phyloP scores from a whole-genome alignment of 257 asterid species.

The Rauvolfia tetraphylla region DNA sequence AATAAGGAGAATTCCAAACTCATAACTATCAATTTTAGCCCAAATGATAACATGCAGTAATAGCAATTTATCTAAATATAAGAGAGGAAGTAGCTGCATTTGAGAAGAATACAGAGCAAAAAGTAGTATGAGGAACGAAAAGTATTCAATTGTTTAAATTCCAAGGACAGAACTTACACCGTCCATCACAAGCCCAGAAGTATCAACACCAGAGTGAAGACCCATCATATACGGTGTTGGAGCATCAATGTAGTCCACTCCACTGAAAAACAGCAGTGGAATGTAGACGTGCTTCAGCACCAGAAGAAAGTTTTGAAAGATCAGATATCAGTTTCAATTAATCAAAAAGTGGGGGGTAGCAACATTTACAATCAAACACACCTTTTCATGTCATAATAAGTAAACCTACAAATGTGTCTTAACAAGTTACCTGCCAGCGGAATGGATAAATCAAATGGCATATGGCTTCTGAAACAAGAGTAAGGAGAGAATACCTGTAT shows the following conservation, averaged over 20 bases:
- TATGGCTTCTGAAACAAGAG: conserved; percentile 95
- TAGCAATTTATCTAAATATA: neutral
- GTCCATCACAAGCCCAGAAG: conserved; percentile 87
- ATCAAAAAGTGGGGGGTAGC: conserved; percentile 25
- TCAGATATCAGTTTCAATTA: conserved; percentile 43
- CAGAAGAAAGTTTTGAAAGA: conserved; percentile 49
- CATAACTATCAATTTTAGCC: neutral
- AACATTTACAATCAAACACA: neutral
- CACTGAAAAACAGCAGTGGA: conserved; percentile 98
- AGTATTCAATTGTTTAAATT: neutral
- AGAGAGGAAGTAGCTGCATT: neutral
- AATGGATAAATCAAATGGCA: conserved; percentile 98
- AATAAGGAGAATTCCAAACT: neutral
- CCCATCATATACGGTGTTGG: conserved; percentile 99
- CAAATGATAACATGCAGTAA: neutral
- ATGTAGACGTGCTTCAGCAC: conserved; percentile 99
- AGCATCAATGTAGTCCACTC: conserved; percentile 99
- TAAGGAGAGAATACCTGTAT: conserved; percentile 83
- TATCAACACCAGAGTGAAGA: conserved; percentile 97
- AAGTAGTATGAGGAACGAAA: neutral
- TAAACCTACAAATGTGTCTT: conserved; percentile 3
- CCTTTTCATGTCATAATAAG: neutral
- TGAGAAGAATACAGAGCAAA: neutral
- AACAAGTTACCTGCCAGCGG: conserved; percentile 85
- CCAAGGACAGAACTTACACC: conserved; percentile 68